These are phyloP conservation scores for Talaromyces sp. DNA, from an alignment of 2,329 filamentous ascomycete genomes.

Conservation along the genomic window DNA sequence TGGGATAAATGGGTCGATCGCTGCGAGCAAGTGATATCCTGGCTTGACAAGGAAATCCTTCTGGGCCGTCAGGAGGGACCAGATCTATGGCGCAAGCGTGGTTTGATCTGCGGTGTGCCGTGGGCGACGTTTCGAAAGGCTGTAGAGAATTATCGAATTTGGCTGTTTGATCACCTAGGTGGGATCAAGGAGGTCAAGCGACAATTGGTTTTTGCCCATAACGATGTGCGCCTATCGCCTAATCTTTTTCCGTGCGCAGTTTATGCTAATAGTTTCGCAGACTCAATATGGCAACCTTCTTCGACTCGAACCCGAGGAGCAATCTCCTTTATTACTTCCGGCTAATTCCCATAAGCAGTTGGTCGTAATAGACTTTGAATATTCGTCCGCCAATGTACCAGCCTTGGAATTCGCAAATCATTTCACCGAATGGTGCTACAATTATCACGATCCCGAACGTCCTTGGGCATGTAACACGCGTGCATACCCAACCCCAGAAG, in stretches of 20 bases:
- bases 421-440: conserved; percentile 97
- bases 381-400: conserved; percentile 79
- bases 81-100: conserved; percentile 62
- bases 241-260: background rate
- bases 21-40: conserved; percentile 49
- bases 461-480: conserved; percentile 64
- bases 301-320: conserved; percentile 61
- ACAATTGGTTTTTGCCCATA: conserved; percentile 88
- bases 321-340: conserved; percentile 81
- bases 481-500: conserved; percentile 69
- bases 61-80: conserved; percentile 37
- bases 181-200: conserved; percentile 62
- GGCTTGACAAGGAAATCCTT: conserved; percentile 55
- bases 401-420: conserved; percentile 96
- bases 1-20: conserved; percentile 87
- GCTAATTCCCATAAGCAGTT: conserved; percentile 94
- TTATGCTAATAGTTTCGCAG: conserved; percentile 41
- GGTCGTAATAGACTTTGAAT: conserved; percentile 97
- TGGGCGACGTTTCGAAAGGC: conserved; percentile 73
- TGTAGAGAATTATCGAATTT: conserved; percentile 70
- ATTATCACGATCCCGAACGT: conserved; percentile 72
- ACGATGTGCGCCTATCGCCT: conserved; percentile 63
- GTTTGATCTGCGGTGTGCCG: conserved; percentile 74
- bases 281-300: conserved; percentile 98
- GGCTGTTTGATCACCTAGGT: conserved; percentile 68